Percentiles rank a stretch among this genome's conserved stretches.
phyloP scores from a whole-genome alignment of 495 filamentous ascomycete species.

The Pseudomonodictys pantanalensis region DNA sequence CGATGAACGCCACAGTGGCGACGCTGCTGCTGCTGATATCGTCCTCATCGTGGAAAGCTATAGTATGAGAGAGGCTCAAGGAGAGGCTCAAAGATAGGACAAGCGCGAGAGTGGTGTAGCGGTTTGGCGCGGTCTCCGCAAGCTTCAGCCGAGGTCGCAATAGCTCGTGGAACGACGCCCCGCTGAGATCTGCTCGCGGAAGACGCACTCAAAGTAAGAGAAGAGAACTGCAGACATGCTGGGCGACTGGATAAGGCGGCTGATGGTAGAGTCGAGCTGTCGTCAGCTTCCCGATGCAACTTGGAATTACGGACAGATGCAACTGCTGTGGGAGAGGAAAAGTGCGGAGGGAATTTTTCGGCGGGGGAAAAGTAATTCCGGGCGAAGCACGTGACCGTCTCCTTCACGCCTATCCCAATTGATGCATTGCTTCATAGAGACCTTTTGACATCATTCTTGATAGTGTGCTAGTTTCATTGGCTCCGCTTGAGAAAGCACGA shows the following conservation, averaged over 20 bases:
- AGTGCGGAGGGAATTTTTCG: not conserved
- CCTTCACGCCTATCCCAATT: not conserved
- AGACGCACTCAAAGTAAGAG: not conserved
- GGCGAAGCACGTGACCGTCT: not conserved
- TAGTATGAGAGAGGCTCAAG: not conserved
- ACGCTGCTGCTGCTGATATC: conserved; percentile 17
- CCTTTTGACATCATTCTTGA: not conserved
- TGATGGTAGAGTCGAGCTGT: conserved; percentile 2
- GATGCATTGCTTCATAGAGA: too few species aligned
- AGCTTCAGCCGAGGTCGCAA: conserved; percentile 28
- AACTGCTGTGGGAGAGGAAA: conserved; percentile 1
- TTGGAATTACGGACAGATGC: conserved; percentile 5
- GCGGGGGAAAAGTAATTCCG: conserved; percentile 17
- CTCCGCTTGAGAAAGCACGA: too few species aligned
- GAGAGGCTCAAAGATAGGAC: too few species aligned
- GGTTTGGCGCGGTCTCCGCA: not conserved
- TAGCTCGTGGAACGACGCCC: conserved; percentile 7
- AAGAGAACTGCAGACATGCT: conserved; percentile 4
- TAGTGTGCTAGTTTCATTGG: not conserved
- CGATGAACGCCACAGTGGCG: conserved; percentile 18
- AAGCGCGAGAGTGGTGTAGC: conserved; percentile 2
- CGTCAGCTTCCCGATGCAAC: conserved; percentile 12
- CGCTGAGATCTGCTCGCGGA: conserved; percentile 8
- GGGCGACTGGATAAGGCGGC: not conserved
- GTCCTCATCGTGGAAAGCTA: conserved; percentile 15